Conservation (phyloP, 129 eudicot species). For the Rutidosis leptorrhynchoides region DNA sequence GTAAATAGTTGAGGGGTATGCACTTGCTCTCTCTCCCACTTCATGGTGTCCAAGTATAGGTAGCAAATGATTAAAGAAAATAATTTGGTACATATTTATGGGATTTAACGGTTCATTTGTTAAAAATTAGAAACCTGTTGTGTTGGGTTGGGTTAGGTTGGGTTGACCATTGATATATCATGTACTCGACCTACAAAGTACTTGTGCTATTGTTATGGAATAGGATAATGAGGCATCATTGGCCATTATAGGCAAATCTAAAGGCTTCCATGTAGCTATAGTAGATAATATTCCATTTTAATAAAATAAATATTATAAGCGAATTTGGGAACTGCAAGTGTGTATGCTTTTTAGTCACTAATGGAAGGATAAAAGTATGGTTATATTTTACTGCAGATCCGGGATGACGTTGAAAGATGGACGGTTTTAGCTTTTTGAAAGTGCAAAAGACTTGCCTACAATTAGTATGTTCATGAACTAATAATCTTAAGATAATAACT, state of each 20-base stretch:
- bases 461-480: slow-evolving; percentile 79
- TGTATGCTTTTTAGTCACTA: neutral
- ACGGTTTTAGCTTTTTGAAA: slow-evolving; percentile 54
- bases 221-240: slow-evolving; percentile 65
- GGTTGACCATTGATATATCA: too few species aligned
- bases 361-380: neutral
- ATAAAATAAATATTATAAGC: neutral
- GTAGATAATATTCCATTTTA: slow-evolving; percentile 60
- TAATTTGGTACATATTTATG: too few species aligned
- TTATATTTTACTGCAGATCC: slow-evolving; percentile 46
- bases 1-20: too few species aligned
- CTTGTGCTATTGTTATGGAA: too few species aligned
- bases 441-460: slow-evolving; percentile 56
- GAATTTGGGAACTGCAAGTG: neutral
- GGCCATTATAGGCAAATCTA: slow-evolving; percentile 45
- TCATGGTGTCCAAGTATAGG: too few species aligned
- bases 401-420: slow-evolving; percentile 42
- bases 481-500: too few species aligned
- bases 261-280: slow-evolving; percentile 68
- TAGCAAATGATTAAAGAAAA: too few species aligned
- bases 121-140: too few species aligned
- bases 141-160: too few species aligned
- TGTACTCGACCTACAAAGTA: too few species aligned
- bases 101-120: too few species aligned
- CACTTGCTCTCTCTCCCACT: too few species aligned